phyloP scores from a whole-genome alignment of 768 basidiomycete genomes.

The Hortiboletus campestris region DNA sequence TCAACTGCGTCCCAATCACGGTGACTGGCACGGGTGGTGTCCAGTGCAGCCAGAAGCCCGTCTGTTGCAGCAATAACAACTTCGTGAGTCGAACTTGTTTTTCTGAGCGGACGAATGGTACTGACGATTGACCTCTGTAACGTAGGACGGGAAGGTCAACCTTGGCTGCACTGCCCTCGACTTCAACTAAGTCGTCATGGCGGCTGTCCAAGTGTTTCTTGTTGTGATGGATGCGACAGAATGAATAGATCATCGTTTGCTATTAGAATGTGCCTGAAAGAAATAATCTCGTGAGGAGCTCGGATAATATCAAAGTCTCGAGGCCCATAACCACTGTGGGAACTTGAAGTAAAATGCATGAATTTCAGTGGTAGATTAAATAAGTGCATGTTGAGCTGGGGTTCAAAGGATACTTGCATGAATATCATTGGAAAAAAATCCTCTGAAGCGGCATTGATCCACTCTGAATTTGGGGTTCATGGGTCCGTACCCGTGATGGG shows the following conservation, averaged over 20 bases:
- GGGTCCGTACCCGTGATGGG: too few species aligned
- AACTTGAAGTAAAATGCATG: background rate
- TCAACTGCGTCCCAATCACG: slow-evolving; percentile 2
- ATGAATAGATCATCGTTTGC: too few species aligned
- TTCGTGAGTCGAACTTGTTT: slow-evolving; percentile 2
- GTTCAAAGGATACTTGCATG: background rate
- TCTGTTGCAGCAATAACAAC: slow-evolving; percentile 16
- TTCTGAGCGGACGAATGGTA: too few species aligned
- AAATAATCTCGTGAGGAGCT: background rate
- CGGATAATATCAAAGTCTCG: background rate
- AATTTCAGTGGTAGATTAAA: background rate
- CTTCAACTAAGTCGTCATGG: background rate
- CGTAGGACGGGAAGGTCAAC: slow-evolving; percentile 10
- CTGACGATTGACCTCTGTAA: background rate
- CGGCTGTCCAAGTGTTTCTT: too few species aligned
- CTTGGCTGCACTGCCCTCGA: slow-evolving; percentile 16
- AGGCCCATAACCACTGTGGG: too few species aligned
- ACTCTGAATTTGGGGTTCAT: too few species aligned
- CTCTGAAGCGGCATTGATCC: background rate
- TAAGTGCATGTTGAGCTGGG: background rate
- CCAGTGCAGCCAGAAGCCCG: slow-evolving; percentile 8
- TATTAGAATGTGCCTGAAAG: background rate
- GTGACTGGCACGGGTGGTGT: background rate
- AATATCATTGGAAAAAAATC: background rate
- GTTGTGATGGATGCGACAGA: too few species aligned